These are phyloP conservation scores for Flagelloscypha sp. DNA, from an alignment of 768 basidiomycete species.

Conservation along the genomic window DNA sequence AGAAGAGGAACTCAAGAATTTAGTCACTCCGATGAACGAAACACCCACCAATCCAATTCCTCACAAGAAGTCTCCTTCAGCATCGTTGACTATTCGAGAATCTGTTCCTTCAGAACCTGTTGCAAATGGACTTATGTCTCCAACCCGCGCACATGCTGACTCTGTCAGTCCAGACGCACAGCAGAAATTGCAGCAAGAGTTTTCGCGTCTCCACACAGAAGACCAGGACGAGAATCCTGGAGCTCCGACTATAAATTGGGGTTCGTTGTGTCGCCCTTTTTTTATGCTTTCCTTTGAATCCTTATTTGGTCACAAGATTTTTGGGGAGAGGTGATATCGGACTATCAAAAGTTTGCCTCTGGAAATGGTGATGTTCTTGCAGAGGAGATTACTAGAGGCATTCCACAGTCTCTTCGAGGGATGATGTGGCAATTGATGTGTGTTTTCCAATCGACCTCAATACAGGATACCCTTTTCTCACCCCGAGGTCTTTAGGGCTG, in stretches of 20 bases:
- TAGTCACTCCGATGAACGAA: conserved; percentile 46
- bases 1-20: conserved; percentile 45
- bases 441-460: conserved; percentile 5
- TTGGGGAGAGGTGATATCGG: conserved; percentile 94
- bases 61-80: background rate
- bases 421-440: conserved; percentile 98
- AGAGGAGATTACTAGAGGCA: conserved; percentile 84
- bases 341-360: conserved; percentile 85
- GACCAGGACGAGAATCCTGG: conserved; percentile 29
- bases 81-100: too few species aligned
- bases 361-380: conserved; percentile 73
- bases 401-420: conserved; percentile 79
- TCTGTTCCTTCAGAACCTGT: conserved; percentile 41
- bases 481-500: conserved; percentile 50
- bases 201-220: conserved; percentile 56
- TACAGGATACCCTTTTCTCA: conserved; percentile 4
- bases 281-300: conserved; percentile 2
- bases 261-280: conserved; percentile 29
- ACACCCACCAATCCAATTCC: conserved; percentile 9
- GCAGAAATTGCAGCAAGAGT: conserved; percentile 69
- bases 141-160: conserved; percentile 23
- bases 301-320: conserved; percentile 57
- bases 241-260: conserved; percentile 66
- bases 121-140: too few species aligned
- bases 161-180: conserved; percentile 55